Evolutionary conservation across 768 basidiomycete species (phyloP).

Genomic region (Boletus bicolor): DNA sequence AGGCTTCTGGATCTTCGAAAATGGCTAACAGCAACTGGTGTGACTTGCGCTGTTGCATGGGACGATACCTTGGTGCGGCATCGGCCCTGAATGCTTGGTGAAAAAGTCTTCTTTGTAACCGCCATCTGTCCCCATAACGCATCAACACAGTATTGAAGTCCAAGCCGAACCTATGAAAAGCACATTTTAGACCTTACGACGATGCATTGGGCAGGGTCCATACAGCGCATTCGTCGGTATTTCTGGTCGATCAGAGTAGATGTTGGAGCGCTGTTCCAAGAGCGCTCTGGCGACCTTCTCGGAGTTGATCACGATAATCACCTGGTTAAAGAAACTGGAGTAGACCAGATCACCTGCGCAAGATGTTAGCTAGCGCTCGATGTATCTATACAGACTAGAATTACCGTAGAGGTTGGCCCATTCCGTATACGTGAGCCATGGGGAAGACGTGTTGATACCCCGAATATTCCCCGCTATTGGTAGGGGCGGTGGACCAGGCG

Average conservation of each 20-base stretch:
- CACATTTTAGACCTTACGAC: neutral
- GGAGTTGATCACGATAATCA: slow-evolving; percentile 29
- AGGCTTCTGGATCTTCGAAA: slow-evolving; percentile 25
- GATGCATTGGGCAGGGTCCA: neutral
- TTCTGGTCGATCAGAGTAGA: slow-evolving; percentile 32
- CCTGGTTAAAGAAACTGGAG: slow-evolving; percentile 19
- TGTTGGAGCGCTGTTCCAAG: slow-evolving; percentile 26
- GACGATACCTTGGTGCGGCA: slow-evolving; percentile 23
- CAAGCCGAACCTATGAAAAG: slow-evolving; percentile 27
- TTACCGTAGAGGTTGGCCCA: slow-evolving; percentile 20
- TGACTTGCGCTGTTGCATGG: slow-evolving; percentile 33
- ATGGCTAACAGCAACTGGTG: slow-evolving; percentile 29
- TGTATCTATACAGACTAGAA: neutral
- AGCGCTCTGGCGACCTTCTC: slow-evolving; percentile 24
- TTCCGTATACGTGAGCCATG: slow-evolving; percentile 21
- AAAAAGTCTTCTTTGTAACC: slow-evolving; percentile 32
- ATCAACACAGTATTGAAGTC: slow-evolving; percentile 34
- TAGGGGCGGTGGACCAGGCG: slow-evolving; percentile 21
- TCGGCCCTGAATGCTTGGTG: slow-evolving; percentile 36
- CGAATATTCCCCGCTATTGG: slow-evolving; percentile 21
- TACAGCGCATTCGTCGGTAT: slow-evolving; percentile 23
- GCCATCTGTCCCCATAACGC: slow-evolving; percentile 39
- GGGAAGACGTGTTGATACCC: slow-evolving; percentile 8
- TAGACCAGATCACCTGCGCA: slow-evolving; percentile 28
- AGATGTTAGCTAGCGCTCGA: neutral